Conservation (phyloP, 169 alveolate species). For the Perkinsus marinus region DNA sequence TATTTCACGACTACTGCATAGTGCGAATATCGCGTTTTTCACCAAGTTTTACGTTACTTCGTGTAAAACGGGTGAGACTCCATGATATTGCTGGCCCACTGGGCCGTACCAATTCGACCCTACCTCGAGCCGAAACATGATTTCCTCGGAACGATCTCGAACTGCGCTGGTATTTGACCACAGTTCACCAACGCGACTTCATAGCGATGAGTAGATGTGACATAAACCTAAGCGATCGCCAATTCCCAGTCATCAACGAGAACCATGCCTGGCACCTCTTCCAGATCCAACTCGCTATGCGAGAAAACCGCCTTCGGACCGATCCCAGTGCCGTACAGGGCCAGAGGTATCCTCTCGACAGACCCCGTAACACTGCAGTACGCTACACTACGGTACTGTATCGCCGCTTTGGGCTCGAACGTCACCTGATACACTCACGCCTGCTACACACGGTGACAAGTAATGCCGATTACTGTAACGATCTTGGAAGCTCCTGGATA, state of each 20-base stretch:
- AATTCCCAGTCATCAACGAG: background rate
- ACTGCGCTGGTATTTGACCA: constrained; percentile 71
- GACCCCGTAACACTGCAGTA: constrained; percentile 44
- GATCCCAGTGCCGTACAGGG: constrained; percentile 72
- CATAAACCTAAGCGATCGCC: constrained; percentile 23
- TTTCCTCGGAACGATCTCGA: constrained; percentile 19
- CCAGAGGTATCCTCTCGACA: constrained; percentile 66
- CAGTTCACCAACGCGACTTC: constrained; percentile 60
- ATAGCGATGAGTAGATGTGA: constrained; percentile 52
- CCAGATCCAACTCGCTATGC: constrained; percentile 70
- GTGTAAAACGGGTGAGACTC: no score
- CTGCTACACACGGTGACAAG: background rate
- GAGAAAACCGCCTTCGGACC: constrained; percentile 77
- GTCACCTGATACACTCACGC: background rate
- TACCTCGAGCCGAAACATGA: background rate
- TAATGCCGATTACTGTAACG: background rate
- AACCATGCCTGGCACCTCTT: constrained; percentile 37
- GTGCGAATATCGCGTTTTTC: no score
- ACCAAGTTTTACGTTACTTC: no score
- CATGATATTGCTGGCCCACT: background rate
- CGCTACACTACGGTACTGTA: constrained; percentile 68
- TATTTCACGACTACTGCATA: no score
- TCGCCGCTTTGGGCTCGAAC: constrained; percentile 74
- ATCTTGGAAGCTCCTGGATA: constrained; percentile 65
- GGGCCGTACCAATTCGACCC: background rate